These are phyloP conservation scores for Aspergillus clavatus DNA, from an alignment of 2,329 filamentous ascomycete genomes.

Conservation along the genomic window DNA sequence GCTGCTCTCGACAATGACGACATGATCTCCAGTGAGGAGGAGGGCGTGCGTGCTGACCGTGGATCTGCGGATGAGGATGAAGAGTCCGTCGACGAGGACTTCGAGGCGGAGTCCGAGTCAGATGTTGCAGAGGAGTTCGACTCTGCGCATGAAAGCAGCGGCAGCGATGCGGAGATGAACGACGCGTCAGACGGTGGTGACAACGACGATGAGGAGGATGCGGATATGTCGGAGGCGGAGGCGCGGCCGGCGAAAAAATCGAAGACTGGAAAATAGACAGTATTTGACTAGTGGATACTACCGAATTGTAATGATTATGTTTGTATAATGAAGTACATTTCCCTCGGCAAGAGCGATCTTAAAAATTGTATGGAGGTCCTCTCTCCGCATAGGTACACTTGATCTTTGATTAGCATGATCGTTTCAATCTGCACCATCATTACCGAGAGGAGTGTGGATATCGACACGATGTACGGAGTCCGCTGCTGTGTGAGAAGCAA, in stretches of 20 bases:
- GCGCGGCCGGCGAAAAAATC: conserved; percentile 62
- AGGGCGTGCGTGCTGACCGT: conserved; percentile 67
- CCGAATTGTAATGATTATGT: conserved; percentile 3
- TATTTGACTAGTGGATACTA: background rate
- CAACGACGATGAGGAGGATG: conserved; percentile 39
- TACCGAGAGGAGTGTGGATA: too few species aligned
- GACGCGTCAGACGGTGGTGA: conserved; percentile 40
- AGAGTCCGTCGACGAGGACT: conserved; percentile 94
- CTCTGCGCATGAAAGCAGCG: conserved; percentile 81
- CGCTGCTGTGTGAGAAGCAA: too few species aligned
- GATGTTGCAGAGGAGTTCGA: conserved; percentile 97
- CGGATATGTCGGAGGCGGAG: conserved; percentile 38
- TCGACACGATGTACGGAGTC: too few species aligned
- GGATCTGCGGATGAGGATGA: conserved; percentile 95
- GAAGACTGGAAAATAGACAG: conserved; percentile 43
- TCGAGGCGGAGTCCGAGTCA: conserved; percentile 84
- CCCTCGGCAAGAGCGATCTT: too few species aligned
- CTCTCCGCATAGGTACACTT: too few species aligned
- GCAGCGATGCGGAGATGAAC: conserved; percentile 59
- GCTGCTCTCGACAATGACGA: conserved; percentile 79
- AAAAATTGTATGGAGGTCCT: too few species aligned
- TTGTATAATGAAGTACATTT: conserved; percentile 12
- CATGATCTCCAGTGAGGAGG: conserved; percentile 77
- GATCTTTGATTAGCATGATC: too few species aligned
- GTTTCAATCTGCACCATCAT: too few species aligned